Conservation (phyloP, 129 eudicot genomes). For the Pulicaria dysenterica region DNA sequence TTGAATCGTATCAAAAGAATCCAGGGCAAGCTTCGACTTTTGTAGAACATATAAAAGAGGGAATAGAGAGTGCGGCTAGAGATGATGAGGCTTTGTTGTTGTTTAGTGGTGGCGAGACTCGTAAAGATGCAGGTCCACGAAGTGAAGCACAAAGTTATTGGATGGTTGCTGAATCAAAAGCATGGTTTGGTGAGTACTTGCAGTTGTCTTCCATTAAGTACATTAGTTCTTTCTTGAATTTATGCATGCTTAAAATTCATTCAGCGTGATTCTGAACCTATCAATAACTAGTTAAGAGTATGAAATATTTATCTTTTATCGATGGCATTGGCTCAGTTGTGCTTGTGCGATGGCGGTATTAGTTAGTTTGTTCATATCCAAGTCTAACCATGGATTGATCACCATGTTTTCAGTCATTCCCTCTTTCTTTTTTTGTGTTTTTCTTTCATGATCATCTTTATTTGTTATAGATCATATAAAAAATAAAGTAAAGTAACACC, state of each 20-base stretch:
- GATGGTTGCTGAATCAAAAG: constrained; percentile 93
- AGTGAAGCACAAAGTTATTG: constrained; percentile 99
- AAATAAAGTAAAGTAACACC: too few species aligned
- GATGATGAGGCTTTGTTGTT: constrained; percentile 78
- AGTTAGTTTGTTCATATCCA: neutral
- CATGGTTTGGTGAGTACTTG: constrained; percentile 91
- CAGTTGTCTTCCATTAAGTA: neutral
- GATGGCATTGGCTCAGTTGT: too few species aligned
- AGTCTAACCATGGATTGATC: neutral
- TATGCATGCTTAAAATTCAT: neutral
- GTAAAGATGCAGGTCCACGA: constrained; percentile 96
- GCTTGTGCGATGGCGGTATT: too few species aligned
- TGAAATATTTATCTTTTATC: neutral
- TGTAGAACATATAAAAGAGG: constrained; percentile 74
- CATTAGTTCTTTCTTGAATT: neutral
- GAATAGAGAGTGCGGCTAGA: constrained; percentile 71
- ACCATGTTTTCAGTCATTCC: neutral
- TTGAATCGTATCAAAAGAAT: constrained; percentile 93
- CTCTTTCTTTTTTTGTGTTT: neutral
- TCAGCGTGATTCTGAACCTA: too few species aligned
- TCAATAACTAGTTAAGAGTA: neutral
- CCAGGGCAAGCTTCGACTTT: constrained; percentile 97
- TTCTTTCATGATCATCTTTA: neutral
- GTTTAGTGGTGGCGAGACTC: constrained; percentile 99
- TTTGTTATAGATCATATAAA: neutral